phyloP scores from a whole-genome alignment of 345 rosid species.

The Salix viminalis region DNA sequence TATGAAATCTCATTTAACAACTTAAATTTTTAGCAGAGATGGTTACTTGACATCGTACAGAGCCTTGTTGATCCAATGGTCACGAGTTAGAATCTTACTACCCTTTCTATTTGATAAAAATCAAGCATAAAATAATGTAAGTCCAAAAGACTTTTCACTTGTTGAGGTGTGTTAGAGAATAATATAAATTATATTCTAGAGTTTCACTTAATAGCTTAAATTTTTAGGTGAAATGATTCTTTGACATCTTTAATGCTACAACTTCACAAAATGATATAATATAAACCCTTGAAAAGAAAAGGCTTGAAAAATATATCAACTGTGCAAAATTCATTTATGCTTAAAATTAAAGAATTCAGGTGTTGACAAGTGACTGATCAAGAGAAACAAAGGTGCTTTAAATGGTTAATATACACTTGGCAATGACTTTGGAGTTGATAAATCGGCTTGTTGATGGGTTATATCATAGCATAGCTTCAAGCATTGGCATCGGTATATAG shows the following conservation, averaged over 20 bases:
- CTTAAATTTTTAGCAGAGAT: too few species aligned
- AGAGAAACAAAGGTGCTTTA: conserved; percentile 16
- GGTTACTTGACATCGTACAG: too few species aligned
- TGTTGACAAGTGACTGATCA: conserved; percentile 40
- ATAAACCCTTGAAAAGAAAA: conserved; percentile 3
- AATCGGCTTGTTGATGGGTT: conserved; percentile 22
- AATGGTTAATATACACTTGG: background rate
- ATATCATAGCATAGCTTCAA: conserved; percentile 24
- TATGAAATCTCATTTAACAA: accelerated
- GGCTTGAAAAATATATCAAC: conserved; percentile 6
- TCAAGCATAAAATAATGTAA: too few species aligned
- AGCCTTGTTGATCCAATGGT: too few species aligned
- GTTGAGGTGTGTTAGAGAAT: accelerated
- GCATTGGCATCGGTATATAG: conserved; percentile 20
- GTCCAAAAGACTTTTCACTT: accelerated
- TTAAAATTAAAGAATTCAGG: conserved; percentile 33
- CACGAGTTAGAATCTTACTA: too few species aligned
- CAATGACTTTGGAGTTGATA: conserved; percentile 25
- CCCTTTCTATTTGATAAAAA: too few species aligned
- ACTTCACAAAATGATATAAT: background rate
- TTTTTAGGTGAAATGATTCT: accelerated
- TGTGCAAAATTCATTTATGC: conserved; percentile 20
- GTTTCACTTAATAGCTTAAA: too few species aligned
- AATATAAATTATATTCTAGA: too few species aligned
- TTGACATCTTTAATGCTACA: background rate